Evolutionary conservation across 1,284 basidiomycete genomes (phyloP).

Genomic region (Cutaneotrichosporon mucoides): DNA sequence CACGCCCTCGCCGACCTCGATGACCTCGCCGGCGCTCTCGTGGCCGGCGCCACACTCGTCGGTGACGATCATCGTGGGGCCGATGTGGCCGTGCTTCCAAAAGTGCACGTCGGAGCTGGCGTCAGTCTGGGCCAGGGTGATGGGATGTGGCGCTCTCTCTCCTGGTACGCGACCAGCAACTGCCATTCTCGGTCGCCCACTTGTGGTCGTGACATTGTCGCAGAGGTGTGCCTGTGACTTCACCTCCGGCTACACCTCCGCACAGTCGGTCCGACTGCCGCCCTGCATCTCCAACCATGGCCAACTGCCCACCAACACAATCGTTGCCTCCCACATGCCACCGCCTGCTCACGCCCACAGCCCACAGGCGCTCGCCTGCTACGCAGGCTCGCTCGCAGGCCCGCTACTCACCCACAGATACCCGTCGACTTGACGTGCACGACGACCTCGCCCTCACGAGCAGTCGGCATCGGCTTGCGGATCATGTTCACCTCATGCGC

Average conservation of each 20-base stretch:
- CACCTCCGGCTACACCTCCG: not conserved
- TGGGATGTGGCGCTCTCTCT: no score
- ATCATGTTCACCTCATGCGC: slow-evolving; percentile 49
- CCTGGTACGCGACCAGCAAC: no score
- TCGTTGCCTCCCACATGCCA: no score
- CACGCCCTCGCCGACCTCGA: slow-evolving; percentile 51
- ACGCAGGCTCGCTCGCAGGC: not conserved
- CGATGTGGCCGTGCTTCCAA: slow-evolving; percentile 54
- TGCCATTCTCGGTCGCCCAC: no score
- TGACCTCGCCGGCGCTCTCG: slow-evolving; percentile 51
- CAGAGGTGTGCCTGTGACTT: no score
- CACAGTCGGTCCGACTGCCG: not conserved
- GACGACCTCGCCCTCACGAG: slow-evolving; percentile 48
- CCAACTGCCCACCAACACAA: not conserved
- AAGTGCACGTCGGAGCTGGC: slow-evolving; percentile 53
- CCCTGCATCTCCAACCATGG: no score
- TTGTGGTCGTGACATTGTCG: no score
- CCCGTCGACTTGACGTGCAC: slow-evolving; percentile 51
- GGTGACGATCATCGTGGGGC: slow-evolving; percentile 46
- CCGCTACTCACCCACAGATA: slow-evolving; percentile 49
- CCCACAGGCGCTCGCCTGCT: no score
- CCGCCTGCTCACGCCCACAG: not conserved
- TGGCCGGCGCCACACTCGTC: slow-evolving; percentile 50
- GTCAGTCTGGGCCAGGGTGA: not conserved
- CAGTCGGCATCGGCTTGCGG: slow-evolving; percentile 42